phyloP scores from a whole-genome alignment of 176 grass and related monocot genomes.

The Cymbopogon citratus region DNA sequence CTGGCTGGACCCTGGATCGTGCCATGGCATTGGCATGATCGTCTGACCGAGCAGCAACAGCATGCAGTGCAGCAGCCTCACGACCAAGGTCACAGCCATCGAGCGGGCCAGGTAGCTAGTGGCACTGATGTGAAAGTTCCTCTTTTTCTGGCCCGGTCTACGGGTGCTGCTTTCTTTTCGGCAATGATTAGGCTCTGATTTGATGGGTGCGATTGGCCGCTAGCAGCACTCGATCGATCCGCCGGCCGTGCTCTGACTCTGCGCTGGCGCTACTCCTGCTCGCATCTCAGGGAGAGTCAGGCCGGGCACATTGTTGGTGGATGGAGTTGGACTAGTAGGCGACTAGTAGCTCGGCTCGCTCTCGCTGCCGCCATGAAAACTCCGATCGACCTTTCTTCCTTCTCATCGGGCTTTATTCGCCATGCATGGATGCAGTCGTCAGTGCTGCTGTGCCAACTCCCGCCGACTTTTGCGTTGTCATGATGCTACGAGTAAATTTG shows the following conservation, averaged over 20 bases:
- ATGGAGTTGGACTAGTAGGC: too few species aligned
- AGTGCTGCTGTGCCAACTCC: neutral
- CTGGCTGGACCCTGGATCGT: neutral
- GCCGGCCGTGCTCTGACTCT: too few species aligned
- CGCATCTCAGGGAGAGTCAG: too few species aligned
- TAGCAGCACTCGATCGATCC: neutral
- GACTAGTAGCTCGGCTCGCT: too few species aligned
- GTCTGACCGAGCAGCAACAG: neutral
- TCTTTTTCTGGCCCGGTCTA: neutral
- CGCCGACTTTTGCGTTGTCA: neutral
- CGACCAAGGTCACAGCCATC: too few species aligned
- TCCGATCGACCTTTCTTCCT: too few species aligned
- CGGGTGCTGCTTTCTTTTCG: slow-evolving; percentile 40
- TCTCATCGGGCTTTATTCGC: neutral
- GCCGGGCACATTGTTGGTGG: too few species aligned
- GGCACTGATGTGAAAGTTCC: slow-evolving; percentile 16
- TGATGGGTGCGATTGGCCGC: slow-evolving; percentile 47
- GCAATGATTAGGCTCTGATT: slow-evolving; percentile 76
- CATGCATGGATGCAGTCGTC: neutral
- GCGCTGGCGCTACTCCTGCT: neutral
- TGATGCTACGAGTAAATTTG: neutral
- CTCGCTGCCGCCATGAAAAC: too few species aligned
- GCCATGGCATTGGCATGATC: neutral
- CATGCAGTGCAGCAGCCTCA: too few species aligned
- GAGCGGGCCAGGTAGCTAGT: neutral